Evolutionary conservation across 176 grass and related monocot genomes (phyloP).

Genomic region (Dactylis glomerata): DNA sequence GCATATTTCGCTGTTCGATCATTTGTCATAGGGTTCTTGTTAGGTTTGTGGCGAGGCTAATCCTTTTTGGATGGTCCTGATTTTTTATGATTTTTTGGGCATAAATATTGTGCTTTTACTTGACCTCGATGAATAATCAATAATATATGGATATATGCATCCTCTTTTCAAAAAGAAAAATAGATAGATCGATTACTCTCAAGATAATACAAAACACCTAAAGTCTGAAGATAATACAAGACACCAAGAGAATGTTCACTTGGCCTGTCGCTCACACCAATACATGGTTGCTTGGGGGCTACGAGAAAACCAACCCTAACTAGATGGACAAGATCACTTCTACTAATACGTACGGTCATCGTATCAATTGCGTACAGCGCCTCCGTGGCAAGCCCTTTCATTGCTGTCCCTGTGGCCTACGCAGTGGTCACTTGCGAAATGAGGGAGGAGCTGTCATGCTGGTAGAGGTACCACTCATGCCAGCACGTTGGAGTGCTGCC

Average conservation of each 20-base stretch:
- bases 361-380: neutral
- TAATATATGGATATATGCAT: neutral
- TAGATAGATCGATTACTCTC: neutral
- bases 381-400: neutral
- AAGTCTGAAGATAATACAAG: neutral
- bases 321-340: neutral
- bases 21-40: neutral
- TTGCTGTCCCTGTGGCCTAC: neutral
- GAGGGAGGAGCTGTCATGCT: slow-evolving; percentile 36
- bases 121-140: neutral
- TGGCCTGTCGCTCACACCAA: neutral
- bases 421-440: slow-evolving; percentile 18
- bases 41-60: neutral
- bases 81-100: no score
- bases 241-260: neutral
- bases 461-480: slow-evolving; percentile 45
- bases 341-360: neutral
- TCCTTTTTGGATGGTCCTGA: no score
- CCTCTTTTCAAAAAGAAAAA: neutral
- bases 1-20: no score
- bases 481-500: slow-evolving; percentile 22
- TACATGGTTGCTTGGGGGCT: neutral
- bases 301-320: neutral
- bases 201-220: neutral
- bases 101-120: neutral